A percentile compares a stretch with the other conserved stretches of the same genome.
These are phyloP conservation scores for Oryza meridionalis DNA, from an alignment of 176 grass and related monocot species.

Conservation along the genomic window DNA sequence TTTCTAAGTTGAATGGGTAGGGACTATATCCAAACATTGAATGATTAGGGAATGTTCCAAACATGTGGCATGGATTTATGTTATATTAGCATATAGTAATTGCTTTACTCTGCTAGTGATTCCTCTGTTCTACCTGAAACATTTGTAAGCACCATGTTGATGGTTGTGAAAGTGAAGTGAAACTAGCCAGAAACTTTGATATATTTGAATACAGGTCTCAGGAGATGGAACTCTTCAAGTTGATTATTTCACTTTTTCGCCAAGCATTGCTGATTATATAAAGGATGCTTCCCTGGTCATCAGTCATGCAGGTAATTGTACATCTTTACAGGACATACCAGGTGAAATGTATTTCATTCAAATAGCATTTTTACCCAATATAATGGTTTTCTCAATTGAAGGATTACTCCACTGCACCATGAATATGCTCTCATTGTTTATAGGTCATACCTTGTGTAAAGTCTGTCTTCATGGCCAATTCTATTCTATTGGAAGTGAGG, in stretches of 20 bases:
- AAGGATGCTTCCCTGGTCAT: constrained; percentile 75
- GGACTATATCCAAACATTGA: not conserved
- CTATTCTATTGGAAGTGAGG: not conserved
- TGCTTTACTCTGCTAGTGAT: not conserved
- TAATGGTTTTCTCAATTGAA: not conserved
- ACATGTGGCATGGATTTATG: not conserved
- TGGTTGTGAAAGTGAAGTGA: not conserved
- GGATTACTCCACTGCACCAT: not conserved
- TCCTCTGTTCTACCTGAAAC: not conserved
- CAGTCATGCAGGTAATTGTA: constrained; percentile 78
- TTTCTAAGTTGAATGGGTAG: not conserved
- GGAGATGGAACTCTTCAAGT: constrained; percentile 54
- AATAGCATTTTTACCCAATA: too few species aligned
- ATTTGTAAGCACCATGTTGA: not conserved
- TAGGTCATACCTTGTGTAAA: not conserved
- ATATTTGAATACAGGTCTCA: constrained; percentile 52
- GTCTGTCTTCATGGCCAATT: not conserved
- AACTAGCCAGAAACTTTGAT: not conserved
- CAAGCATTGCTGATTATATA: constrained; percentile 72
- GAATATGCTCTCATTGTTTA: not conserved
- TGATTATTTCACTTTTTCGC: constrained; percentile 89
- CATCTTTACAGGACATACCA: too few species aligned
- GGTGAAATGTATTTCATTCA: too few species aligned
- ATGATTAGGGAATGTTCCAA: not conserved
- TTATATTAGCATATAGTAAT: not conserved